Conservation (phyloP, 768 basidiomycete genomes). For the Leccinellum luteum region DNA sequence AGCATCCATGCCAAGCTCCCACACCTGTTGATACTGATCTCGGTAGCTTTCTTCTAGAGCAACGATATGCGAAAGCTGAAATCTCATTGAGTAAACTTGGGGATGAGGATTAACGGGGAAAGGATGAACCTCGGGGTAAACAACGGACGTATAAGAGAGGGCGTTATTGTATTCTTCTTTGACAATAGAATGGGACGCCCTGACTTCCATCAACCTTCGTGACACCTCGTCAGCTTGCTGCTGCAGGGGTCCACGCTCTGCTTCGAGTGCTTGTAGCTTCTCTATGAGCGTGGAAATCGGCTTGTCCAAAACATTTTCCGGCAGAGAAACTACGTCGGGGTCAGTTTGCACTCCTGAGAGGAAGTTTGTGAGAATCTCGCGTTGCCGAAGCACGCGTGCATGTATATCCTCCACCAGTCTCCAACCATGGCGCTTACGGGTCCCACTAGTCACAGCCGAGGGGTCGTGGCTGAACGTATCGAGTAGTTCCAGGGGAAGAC, state of each 20-base stretch:
- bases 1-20: constrained; percentile 79
- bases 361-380: constrained; percentile 50
- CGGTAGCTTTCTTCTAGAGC: constrained; percentile 76
- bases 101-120: constrained; percentile 49
- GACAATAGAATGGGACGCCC: constrained; percentile 50
- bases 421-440: constrained; percentile 62
- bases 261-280: constrained; percentile 50
- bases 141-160: constrained; percentile 63
- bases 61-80: constrained; percentile 65
- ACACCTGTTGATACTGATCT: constrained; percentile 77
- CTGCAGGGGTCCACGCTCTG: constrained; percentile 42
- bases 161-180: constrained; percentile 67
- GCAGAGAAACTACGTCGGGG: constrained; percentile 6
- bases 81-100: constrained; percentile 37
- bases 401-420: constrained; percentile 76
- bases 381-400: constrained; percentile 58
- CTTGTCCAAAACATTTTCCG: constrained; percentile 48
- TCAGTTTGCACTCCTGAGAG: constrained; percentile 26
- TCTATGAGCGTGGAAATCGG: constrained; percentile 51
- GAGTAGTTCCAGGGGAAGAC: constrained; percentile 62
- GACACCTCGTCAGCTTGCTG: constrained; percentile 49
- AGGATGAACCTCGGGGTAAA: constrained; percentile 69
- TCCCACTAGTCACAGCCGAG: constrained; percentile 66
- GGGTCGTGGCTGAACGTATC: constrained; percentile 79
- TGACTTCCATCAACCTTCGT: constrained; percentile 50